Percentiles rank a stretch among this genome's conserved stretches.
Conservation (phyloP, 129 eudicot species). For the Flaveria sonorensis region DNA sequence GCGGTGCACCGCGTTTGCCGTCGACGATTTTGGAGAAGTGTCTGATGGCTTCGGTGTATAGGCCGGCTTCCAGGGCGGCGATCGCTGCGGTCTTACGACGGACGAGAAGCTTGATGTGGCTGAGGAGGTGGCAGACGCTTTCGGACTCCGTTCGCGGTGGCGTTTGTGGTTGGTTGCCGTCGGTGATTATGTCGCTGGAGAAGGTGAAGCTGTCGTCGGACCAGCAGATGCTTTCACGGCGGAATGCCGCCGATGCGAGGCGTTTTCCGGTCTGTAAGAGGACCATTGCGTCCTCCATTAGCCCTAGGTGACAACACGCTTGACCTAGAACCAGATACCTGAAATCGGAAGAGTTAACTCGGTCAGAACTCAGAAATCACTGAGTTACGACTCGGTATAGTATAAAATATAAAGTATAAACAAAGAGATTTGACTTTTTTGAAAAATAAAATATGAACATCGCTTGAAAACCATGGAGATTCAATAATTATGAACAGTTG, state of each 20-base stretch:
- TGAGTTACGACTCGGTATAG: conserved; percentile 25
- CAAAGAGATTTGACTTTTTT: conserved; percentile 29
- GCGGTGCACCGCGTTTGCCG: conserved; percentile 89
- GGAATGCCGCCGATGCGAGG: conserved; percentile 85
- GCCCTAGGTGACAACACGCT: conserved; percentile 91
- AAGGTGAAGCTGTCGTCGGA: conserved; percentile 86
- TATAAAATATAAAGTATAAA: conserved; percentile 26
- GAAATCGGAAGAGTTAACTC: conserved; percentile 18
- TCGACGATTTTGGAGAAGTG: conserved; percentile 93
- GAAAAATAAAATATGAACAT: background rate
- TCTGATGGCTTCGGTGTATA: conserved; percentile 72
- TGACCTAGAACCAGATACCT: conserved; percentile 89
- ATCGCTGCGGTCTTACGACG: conserved; percentile 91
- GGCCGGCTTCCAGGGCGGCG: conserved; percentile 93
- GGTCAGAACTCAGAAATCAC: conserved; percentile 21
- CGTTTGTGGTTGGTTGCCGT: conserved; percentile 43
- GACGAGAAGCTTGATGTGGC: conserved; percentile 85
- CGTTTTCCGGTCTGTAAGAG: conserved; percentile 94
- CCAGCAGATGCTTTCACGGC: conserved; percentile 86
- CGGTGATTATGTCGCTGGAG: conserved; percentile 42
- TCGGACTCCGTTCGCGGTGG: conserved; percentile 72
- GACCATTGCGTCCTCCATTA: conserved; percentile 96
- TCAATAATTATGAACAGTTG: conserved; percentile 34
- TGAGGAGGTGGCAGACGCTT: conserved; percentile 61
- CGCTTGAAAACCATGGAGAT: conserved; percentile 21